Conservation (phyloP, 306 rosid genomes). For the Macrotyloma uniflorum region DNA sequence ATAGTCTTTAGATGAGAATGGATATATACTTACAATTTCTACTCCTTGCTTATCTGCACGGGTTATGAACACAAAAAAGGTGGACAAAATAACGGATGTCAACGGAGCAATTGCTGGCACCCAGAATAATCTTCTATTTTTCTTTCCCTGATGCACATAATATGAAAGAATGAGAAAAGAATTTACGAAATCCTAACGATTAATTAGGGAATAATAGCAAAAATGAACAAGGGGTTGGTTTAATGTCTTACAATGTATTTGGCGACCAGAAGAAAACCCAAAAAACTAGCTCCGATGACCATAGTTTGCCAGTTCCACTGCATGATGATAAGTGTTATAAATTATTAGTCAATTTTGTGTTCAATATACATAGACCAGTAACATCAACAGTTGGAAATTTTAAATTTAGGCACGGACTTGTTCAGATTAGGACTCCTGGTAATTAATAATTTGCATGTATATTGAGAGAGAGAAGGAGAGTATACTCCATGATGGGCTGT, state of each 20-base stretch:
- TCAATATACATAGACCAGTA: slow-evolving; percentile 14
- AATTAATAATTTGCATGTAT: slow-evolving; percentile 6
- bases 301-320: slow-evolving; percentile 99
- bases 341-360: slow-evolving; percentile 23
- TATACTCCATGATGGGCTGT: slow-evolving; percentile 87
- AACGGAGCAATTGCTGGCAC: slow-evolving; percentile 95
- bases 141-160: slow-evolving; percentile 75
- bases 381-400: not conserved
- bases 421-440: not conserved
- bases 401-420: not conserved
- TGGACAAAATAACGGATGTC: slow-evolving; percentile 83
- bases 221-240: slow-evolving; percentile 14
- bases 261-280: slow-evolving; percentile 68
- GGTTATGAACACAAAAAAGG: slow-evolving; percentile 81
- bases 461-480: slow-evolving; percentile 26
- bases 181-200: slow-evolving; percentile 8
- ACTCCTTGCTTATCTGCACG: slow-evolving; percentile 90
- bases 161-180: slow-evolving; percentile 42
- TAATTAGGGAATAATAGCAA: not conserved
- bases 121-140: slow-evolving; percentile 77
- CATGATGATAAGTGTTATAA: slow-evolving; percentile 35
- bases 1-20: slow-evolving; percentile 14
- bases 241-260: slow-evolving; percentile 75
- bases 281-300: slow-evolving; percentile 69
- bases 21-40: slow-evolving; percentile 67